Base-by-base conservation (phyloP, 805 yeast species). In the Kregervanrija fluxuum region DNA sequence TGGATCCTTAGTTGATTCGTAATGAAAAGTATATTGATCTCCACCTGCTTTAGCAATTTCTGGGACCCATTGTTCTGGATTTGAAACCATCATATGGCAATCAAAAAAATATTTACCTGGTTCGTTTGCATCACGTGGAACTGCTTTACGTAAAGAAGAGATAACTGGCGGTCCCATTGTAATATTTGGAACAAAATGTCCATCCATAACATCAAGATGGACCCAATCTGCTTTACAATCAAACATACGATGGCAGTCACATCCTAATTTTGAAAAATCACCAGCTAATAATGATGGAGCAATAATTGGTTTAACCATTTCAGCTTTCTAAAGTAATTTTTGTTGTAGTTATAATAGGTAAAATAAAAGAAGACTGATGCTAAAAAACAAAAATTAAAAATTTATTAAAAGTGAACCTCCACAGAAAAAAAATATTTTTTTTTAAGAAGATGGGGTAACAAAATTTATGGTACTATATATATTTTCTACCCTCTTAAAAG, bases 141-240 rank as follows among this genome's bases (percentile, higher is more conserved):
- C 76, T 32, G 79, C 78, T 50, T 79, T 75, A 56, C 97, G 79
- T 59, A 90, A 75, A 32, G 86, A 78, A 45, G 79, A 68, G 41
- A 90, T 89, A 44, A 91, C 78, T 45, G 96, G 96, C 33, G 95
- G 88, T 22, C 99, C 99, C 57, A 93, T 71, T 1, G 96, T 82
- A 53, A 93, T 83, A 69, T 93, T 93, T 53, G 99, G 99, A 41
- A 93, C 99, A 62, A 93, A 93, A 66, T 91, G 90, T 40, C 99
- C 99, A 63, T 93, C 99, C 99, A 93, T 93, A 40, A 93, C 91
- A 66, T 93, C 99, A 43, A 93, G 80, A 66, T 93, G 99, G 49
- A 93, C 80, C 99, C 99, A 93, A 57, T 91, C 96, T 15, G 96
- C 95, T 17, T 85, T 83, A 45, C 83, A 73, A 42, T 79, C 76